phyloP scores from a whole-genome alignment of 495 filamentous ascomycete species.

The Aspergillus wentii region DNA sequence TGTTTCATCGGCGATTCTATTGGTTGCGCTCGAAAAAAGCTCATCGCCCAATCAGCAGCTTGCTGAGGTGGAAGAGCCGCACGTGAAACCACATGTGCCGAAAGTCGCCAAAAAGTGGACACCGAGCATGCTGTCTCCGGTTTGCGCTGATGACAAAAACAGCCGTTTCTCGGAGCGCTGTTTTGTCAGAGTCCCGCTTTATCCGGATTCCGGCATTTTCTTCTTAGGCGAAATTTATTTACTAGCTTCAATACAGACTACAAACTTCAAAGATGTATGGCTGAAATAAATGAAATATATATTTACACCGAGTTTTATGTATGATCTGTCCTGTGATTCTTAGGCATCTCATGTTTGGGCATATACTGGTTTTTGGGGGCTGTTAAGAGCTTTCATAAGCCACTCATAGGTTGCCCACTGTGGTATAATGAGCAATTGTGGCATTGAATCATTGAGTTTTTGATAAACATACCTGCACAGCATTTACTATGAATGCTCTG shows the following conservation, averaged over 20 bases:
- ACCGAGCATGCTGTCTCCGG: conserved; percentile 23
- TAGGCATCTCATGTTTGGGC: no score
- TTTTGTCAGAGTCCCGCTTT: conserved; percentile 14
- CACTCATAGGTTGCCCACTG: conserved; percentile 86
- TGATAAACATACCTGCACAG: conserved; percentile 44
- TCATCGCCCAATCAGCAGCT: conserved; percentile 16
- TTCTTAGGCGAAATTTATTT: conserved; percentile 20
- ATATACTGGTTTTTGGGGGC: conserved; percentile 6
- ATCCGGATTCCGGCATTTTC: conserved; percentile 4
- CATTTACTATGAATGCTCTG: conserved; percentile 82
- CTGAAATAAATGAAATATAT: background rate
- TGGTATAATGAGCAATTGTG: conserved; percentile 13
- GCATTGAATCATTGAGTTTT: background rate
- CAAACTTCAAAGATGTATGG: conserved; percentile 1
- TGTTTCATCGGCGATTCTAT: conserved; percentile 9
- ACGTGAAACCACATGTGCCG: conserved; percentile 30
- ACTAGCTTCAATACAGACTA: conserved; percentile 12
- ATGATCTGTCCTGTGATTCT: no score
- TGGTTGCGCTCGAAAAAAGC: conserved; percentile 9
- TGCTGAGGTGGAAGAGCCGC: conserved; percentile 3
- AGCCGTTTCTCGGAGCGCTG: conserved; percentile 28
- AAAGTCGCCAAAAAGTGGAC: conserved; percentile 19
- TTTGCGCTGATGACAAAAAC: conserved; percentile 20
- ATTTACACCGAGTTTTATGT: no score
- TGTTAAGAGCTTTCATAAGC: conserved; percentile 54